Evolutionary conservation across 805 yeast species (phyloP).

Genomic region (Candida vaughaniae): DNA sequence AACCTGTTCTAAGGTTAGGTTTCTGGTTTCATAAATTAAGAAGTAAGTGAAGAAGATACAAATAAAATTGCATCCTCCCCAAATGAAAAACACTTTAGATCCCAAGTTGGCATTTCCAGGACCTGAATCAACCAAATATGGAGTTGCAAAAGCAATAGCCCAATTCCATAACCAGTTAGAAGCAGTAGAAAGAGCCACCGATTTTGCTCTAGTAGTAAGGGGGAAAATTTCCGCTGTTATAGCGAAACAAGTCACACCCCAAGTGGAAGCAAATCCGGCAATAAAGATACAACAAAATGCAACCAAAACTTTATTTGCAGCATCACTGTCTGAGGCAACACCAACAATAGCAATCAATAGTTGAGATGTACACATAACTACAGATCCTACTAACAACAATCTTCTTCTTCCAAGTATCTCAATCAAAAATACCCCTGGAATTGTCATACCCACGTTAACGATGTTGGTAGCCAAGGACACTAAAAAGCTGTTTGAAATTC

Average conservation of each 20-base stretch:
- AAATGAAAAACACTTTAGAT: constrained; percentile 40
- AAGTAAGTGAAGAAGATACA: constrained; percentile 33
- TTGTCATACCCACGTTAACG: constrained; percentile 74
- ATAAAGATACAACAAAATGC: constrained; percentile 40
- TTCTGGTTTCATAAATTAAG: constrained; percentile 41
- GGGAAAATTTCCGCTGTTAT: constrained; percentile 37
- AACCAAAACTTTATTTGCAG: constrained; percentile 32
- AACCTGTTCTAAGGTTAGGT: constrained; percentile 41
- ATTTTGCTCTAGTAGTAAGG: constrained; percentile 38
- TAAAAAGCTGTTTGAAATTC: constrained; percentile 56
- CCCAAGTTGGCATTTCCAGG: constrained; percentile 40
- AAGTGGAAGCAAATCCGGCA: constrained; percentile 40
- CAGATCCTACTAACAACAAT: constrained; percentile 67
- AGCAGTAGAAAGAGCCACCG: constrained; percentile 38
- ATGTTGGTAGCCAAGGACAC: constrained; percentile 76
- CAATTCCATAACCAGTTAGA: constrained; percentile 44
- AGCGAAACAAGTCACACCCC: constrained; percentile 44
- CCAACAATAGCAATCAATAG: constrained; percentile 60
- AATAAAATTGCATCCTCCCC: constrained; percentile 40
- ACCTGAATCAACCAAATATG: constrained; percentile 41
- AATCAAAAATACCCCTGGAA: constrained; percentile 77
- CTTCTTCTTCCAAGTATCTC: constrained; percentile 80
- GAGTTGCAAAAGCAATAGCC: constrained; percentile 41
- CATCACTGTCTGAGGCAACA: constrained; percentile 28
- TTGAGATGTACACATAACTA: constrained; percentile 60